These are phyloP conservation scores for Pycnococcus provasolii DNA, from an alignment of 139 green algal genomes.

Conservation along the genomic window DNA sequence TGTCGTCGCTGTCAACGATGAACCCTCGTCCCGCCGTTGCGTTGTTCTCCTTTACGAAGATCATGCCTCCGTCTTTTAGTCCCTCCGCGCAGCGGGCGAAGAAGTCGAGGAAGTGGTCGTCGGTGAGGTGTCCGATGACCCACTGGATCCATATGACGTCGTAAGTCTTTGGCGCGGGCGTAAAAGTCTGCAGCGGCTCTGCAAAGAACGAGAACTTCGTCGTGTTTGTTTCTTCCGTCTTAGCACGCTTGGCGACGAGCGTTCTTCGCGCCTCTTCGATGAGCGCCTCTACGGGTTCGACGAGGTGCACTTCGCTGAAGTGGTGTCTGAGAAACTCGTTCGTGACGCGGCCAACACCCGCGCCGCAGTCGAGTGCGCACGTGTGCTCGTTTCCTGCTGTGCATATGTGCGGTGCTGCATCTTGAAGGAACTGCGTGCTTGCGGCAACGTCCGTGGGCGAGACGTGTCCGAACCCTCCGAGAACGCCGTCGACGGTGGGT, in stretches of 20 bases:
- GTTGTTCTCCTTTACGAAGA: constrained; percentile 95
- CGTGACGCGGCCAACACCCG: constrained; percentile 78
- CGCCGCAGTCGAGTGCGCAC: constrained; percentile 63
- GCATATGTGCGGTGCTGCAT: neutral
- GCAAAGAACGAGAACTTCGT: constrained; percentile 19
- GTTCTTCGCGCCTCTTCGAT: neutral
- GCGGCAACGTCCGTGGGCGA: constrained; percentile 61
- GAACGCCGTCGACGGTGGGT: constrained; percentile 61
- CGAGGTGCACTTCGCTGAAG: constrained; percentile 78
- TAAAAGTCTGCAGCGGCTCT: constrained; percentile 39
- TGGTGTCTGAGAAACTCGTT: constrained; percentile 71
- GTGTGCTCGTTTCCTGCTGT: neutral
- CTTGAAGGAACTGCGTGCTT: constrained; percentile 49
- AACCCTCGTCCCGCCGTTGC: constrained; percentile 48
- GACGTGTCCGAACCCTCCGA: constrained; percentile 61
- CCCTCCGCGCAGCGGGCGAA: constrained; percentile 47
- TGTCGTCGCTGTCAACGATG: constrained; percentile 80
- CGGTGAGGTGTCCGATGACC: constrained; percentile 83
- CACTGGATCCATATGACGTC: constrained; percentile 75
- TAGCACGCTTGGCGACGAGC: constrained; percentile 3
- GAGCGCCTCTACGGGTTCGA: constrained; percentile 48
- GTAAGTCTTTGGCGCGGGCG: constrained; percentile 44
- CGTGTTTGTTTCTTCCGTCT: neutral
- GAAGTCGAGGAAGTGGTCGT: constrained; percentile 67
- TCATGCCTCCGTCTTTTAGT: constrained; percentile 62